Conservation (phyloP, 805 yeast genomes). For the Barnettozyma vustinii region DNA sequence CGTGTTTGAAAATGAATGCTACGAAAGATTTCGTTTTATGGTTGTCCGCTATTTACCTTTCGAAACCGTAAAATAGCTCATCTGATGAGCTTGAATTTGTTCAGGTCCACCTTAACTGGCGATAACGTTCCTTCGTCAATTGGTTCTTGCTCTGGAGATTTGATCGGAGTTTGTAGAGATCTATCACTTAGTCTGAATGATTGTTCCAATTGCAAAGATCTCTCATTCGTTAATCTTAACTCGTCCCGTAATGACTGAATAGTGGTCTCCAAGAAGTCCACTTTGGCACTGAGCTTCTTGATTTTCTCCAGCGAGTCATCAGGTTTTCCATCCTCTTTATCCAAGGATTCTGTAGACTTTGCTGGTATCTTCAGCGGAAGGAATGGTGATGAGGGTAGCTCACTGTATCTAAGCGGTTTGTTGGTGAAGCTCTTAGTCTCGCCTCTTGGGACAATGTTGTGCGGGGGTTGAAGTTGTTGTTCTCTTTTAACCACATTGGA, state of each 20-base stretch:
- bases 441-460: constrained; percentile 4
- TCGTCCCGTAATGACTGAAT: constrained; percentile 18
- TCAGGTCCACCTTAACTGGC: constrained; percentile 20
- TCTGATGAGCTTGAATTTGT: constrained; percentile 16
- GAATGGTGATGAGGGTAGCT: constrained; percentile 21
- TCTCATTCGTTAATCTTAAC: constrained; percentile 17
- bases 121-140: constrained; percentile 17
- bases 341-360: not conserved
- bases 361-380: not conserved
- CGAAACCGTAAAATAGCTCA: not conserved
- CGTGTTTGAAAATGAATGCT: too few relatives aligned
- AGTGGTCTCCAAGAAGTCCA: constrained; percentile 16
- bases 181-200: constrained; percentile 11
- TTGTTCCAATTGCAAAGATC: constrained; percentile 15
- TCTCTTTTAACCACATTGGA: constrained; percentile 5
- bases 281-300: constrained; percentile 12
- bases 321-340: not conserved
- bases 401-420: constrained; percentile 7
- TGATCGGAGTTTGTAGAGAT: constrained; percentile 14
- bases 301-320: constrained; percentile 3
- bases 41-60: too few relatives aligned
- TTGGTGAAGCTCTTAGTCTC: constrained; percentile 7
- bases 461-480: not conserved
- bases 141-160: not conserved
- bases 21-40: too few relatives aligned